Evolutionary conservation across 2,329 filamentous ascomycete genomes (phyloP), one percentile per base, ranked within the genome.

Genomic region (Diaporthe caulivora): DNA sequence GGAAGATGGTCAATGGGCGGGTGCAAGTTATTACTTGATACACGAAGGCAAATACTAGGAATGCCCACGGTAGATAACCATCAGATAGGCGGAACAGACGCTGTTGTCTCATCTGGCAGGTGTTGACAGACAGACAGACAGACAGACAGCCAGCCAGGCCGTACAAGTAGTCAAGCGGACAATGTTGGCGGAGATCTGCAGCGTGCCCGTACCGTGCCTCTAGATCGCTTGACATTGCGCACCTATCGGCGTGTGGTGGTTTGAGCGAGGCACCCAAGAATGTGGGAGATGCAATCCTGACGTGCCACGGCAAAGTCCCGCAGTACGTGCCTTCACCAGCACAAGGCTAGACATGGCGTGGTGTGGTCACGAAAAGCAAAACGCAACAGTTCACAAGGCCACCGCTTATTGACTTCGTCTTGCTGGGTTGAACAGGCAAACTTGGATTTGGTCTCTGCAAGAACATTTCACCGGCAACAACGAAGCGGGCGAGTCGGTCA

Each of bases 381-480:
- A 31, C 2, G 47, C 10, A 0, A 13, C 44, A 15, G 8, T 2
- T 49, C 21, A 51, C 44, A 40, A 21, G 10, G 47, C 21, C 47
- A 67, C 21, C 18, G 47, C 62, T 51, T 24, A 26, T 21, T 21
- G 17, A 67, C 62, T 26, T 37, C 34, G 34, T 58, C n/a, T 26
- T 53, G n/a, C 21, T 51, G 60, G 62, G 60, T 31, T 71, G 57
- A 44, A 58, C 55, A 31, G 55, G 49, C 69, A 34, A 42, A 54
- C 55, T 69, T 57, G 58, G 54, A 70, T 67, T 69, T 54, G 62
- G 44, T 67, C 42, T 69, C 55, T 58, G 64, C 34, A 37, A 53
- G 62, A 57, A 15, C 53, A 53, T 72, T 70, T 72, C 65, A 73
- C 51, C 67, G 60, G 37, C 44, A 73, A 34, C 55, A 34, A 49